phyloP scores from a whole-genome alignment of 2,329 filamentous ascomycete genomes.

The Fusarium devonianum region DNA sequence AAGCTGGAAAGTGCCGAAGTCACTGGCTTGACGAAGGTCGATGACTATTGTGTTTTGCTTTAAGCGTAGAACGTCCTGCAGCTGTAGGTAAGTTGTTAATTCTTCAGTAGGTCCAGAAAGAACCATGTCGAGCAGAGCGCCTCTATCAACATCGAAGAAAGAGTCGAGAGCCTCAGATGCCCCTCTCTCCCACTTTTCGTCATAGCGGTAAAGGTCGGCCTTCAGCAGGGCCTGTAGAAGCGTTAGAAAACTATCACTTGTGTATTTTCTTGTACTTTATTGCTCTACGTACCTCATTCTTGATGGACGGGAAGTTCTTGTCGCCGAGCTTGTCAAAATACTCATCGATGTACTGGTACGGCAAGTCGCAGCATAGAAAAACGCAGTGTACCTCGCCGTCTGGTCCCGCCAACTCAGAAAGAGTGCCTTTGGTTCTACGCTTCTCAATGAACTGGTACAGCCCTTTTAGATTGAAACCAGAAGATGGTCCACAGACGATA shows the following conservation, averaged over 20 bases:
- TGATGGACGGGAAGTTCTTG: constrained; percentile 57
- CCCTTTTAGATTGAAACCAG: constrained; percentile 64
- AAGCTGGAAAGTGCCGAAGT: constrained; percentile 54
- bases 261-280: fast-evolving
- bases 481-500: constrained; percentile 66
- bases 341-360: constrained; percentile 67
- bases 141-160: constrained; percentile 25
- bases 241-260: not conserved
- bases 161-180: constrained; percentile 18
- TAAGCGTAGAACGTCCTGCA: constrained; percentile 19
- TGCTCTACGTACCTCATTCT: constrained; percentile 46
- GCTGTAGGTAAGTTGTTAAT: not conserved
- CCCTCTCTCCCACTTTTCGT: constrained; percentile 40
- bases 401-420: constrained; percentile 53
- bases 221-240: constrained; percentile 31
- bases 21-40: constrained; percentile 52
- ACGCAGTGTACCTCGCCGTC: constrained; percentile 60
- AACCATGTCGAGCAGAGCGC: constrained; percentile 20
- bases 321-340: constrained; percentile 64
- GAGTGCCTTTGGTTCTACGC: constrained; percentile 53
- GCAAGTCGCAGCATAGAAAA: constrained; percentile 69
- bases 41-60: constrained; percentile 48
- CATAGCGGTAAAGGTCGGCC: constrained; percentile 39
- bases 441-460: constrained; percentile 59
- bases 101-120: constrained; percentile 8